Percentiles rank a stretch among this genome's conserved stretches.
These are phyloP conservation scores for Solanum ossicruentum DNA, from an alignment of 257 asterid genomes.

Conservation along the genomic window DNA sequence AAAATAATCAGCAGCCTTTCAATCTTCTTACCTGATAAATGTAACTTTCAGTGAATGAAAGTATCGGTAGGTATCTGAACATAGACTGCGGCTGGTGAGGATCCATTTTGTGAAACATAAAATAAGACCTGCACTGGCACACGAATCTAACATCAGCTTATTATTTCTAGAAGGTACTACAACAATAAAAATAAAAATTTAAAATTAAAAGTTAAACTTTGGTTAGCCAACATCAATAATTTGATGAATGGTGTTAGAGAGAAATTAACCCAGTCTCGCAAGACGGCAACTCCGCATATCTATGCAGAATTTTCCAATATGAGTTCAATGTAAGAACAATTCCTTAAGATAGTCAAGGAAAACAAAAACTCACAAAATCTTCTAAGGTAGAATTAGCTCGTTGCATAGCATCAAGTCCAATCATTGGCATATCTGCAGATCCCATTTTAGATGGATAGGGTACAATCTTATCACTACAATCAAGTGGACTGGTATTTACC, in stretches of 20 bases:
- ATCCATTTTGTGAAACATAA: slow-evolving; percentile 85
- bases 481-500: slow-evolving; percentile 10
- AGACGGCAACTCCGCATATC: background rate
- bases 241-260: background rate
- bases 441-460: slow-evolving; percentile 4
- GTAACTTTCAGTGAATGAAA: slow-evolving; percentile 81
- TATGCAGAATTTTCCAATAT: background rate
- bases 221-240: background rate
- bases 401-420: slow-evolving; percentile 67
- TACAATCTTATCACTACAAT: slow-evolving; percentile 16
- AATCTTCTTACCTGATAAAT: slow-evolving; percentile 66
- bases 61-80: slow-evolving; percentile 74
- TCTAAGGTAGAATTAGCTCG: slow-evolving; percentile 87
- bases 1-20: background rate
- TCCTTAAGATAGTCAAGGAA: background rate
- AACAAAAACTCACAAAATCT: slow-evolving; percentile 70
- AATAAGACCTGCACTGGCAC: slow-evolving; percentile 83
- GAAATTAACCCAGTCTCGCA: background rate
- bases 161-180: background rate
- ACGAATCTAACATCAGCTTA: background rate
- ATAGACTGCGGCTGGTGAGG: slow-evolving; percentile 41
- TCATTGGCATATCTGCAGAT: slow-evolving; percentile 27
- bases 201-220: background rate
- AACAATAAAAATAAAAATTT: background rate
- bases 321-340: background rate